Percentiles rank a stretch among this genome's conserved stretches.
Conservation (phyloP, 1,139 yeast species). For the Suzukiozyma palmioleophila region DNA sequence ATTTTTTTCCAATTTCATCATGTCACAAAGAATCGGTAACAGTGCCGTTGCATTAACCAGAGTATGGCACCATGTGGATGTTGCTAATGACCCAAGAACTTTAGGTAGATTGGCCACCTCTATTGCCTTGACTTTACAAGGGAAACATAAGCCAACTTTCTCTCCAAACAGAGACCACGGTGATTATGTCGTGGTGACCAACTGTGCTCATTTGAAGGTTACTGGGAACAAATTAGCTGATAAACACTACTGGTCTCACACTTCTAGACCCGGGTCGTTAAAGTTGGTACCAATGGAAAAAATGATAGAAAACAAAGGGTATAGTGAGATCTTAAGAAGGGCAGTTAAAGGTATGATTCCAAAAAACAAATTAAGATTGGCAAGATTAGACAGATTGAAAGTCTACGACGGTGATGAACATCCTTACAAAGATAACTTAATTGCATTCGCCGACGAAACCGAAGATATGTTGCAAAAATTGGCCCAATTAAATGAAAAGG, state of each 20-base stretch:
- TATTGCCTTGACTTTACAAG: conserved; percentile 84
- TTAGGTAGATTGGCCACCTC: conserved; percentile 89
- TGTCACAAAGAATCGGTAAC: conserved; percentile 58
- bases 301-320: conserved; percentile 75
- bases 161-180: conserved; percentile 81
- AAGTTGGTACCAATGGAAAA: conserved; percentile 79
- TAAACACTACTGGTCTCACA: conserved; percentile 88
- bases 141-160: conserved; percentile 91
- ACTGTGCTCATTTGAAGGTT: conserved; percentile 73
- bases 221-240: conserved; percentile 83
- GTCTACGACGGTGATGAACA: conserved; percentile 84
- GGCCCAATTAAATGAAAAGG: conserved; percentile 35
- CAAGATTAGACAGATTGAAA: conserved; percentile 78
- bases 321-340: conserved; percentile 70
- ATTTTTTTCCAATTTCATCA: conserved; percentile 11
- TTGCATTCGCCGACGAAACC: conserved; percentile 83
- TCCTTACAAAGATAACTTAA: conserved; percentile 77
- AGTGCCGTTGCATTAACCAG: conserved; percentile 77
- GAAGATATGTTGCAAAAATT: conserved; percentile 44
- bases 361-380: conserved; percentile 76
- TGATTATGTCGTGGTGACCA: conserved; percentile 94
- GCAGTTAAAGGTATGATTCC: conserved; percentile 98
- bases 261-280: conserved; percentile 85
- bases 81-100: conserved; percentile 78
- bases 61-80: conserved; percentile 94